phyloP scores from a whole-genome alignment of 768 basidiomycete genomes.

The Lanmaoa pseudosensibilis region DNA sequence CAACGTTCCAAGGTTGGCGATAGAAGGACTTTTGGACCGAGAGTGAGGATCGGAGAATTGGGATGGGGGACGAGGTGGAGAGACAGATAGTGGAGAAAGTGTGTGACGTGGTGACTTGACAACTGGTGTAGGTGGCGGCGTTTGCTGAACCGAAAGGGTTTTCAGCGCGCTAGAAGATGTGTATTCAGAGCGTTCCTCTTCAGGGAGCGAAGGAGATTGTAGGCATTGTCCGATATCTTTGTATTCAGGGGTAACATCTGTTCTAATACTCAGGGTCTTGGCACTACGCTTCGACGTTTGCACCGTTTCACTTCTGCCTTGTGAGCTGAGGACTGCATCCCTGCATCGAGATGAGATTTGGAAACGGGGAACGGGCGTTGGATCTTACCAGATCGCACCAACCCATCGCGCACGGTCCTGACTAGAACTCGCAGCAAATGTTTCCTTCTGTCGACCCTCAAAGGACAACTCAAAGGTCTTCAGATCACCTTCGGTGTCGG shows the following conservation, averaged over 20 bases:
- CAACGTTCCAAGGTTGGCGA: conserved; percentile 56
- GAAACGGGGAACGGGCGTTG: background rate
- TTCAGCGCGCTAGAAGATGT: conserved; percentile 26
- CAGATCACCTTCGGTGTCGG: conserved; percentile 41
- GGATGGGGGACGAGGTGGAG: conserved; percentile 26
- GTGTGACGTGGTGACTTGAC: conserved; percentile 25
- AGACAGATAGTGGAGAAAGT: conserved; percentile 21
- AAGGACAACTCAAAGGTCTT: conserved; percentile 69
- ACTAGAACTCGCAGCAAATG: conserved; percentile 60
- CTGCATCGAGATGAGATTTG: conserved; percentile 33
- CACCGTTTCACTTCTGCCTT: conserved; percentile 18
- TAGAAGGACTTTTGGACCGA: conserved; percentile 53
- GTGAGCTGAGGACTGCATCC: conserved; percentile 55
- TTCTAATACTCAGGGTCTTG: conserved; percentile 15
- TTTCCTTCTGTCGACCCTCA: conserved; percentile 50
- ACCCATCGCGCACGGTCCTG: conserved; percentile 73
- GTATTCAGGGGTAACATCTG: conserved; percentile 8
- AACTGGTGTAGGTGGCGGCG: conserved; percentile 27
- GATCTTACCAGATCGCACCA: conserved; percentile 65
- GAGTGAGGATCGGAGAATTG: conserved; percentile 26
- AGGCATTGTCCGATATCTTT: background rate
- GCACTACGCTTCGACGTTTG: background rate
- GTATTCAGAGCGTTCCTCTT: conserved; percentile 28
- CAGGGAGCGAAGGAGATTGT: conserved; percentile 13
- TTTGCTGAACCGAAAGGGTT: conserved; percentile 1